Base-by-base conservation (phyloP, 371 early-diverging fungal genomes). In the Rhizopus delemar region DNA sequence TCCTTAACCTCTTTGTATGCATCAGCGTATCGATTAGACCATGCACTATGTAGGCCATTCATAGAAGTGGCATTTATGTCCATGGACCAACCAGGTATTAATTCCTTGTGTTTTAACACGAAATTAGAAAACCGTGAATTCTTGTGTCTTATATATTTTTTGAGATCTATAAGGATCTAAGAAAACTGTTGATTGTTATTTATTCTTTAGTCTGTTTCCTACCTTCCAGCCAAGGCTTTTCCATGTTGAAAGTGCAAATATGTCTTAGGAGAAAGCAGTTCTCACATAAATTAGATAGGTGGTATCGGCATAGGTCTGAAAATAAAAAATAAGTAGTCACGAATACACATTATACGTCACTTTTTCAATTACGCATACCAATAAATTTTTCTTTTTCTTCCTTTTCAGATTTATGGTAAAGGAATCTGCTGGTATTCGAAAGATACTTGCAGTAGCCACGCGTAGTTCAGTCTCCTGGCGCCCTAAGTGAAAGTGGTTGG, bases 81-180 rank as follows among this genome's bases (percentile, higher is more conserved):
- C 51, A 60, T 60, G 41, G 61, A 60, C 54, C 61, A 60, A 43
- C 51, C 55, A 60, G 61, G 54, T 55, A 49, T 54, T 51, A 46
- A 41, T 57, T 50, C 41, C 31, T 51, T 56, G 57, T 56, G 57
- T 28, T 51, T 58, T 58, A 35, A 51, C 59, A 59, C 43, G 36
- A 59, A 50, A 57, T 35, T 35, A 29, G 43, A 59, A 51, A 59
- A 51, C 59, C 51, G 59, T 58, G 51, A 32, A 58, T 58, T 58
- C 51, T 43, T 58, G 58, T 31, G 31, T 29, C 39, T 57, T 57
- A 57, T 57, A 48, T 57, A 57, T 57, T 38, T 12, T 56, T 56
- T 56, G 46, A 48, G 57, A 56, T 46, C 50, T 50, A 50, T 50
- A 51, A 57, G 51, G 41, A 57, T 41, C 41, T 51, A 32, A 49